phyloP scores from a whole-genome alignment of 345 rosid genomes.

The Pugionium cornutum region DNA sequence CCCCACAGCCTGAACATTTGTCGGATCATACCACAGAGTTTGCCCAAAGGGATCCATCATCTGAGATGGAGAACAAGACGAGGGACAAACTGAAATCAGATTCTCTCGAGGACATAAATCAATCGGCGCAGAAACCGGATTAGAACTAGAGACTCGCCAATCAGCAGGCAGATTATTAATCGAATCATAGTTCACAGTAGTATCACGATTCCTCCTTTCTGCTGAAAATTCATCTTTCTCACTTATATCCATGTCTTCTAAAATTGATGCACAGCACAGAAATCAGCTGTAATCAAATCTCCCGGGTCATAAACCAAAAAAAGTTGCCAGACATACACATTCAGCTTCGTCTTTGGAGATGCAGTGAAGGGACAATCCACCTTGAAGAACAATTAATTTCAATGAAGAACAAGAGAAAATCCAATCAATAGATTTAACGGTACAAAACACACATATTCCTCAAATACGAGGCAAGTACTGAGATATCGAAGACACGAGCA shows the following conservation, averaged over 20 bases:
- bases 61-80: conserved; percentile 70
- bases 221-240: conserved; percentile 62
- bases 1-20: conserved; percentile 57
- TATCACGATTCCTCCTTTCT: conserved; percentile 53
- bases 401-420: conserved; percentile 19
- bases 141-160: conserved; percentile 60
- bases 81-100: conserved; percentile 51
- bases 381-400: conserved; percentile 19
- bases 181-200: conserved; percentile 49
- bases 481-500: conserved; percentile 27
- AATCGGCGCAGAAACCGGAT: conserved; percentile 49
- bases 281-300: too few relatives aligned
- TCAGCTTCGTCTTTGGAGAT: conserved; percentile 7
- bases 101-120: conserved; percentile 56
- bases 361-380: conserved; percentile 25
- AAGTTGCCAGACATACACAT: conserved; percentile 7
- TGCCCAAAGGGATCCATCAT: conserved; percentile 67
- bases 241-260: conserved; percentile 56
- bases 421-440: conserved; percentile 18
- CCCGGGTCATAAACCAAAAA: conserved; percentile 15
- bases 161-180: conserved; percentile 48
- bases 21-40: conserved; percentile 65
- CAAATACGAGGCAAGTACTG: conserved; percentile 28
- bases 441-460: conserved; percentile 15
- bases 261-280: background rate